Conservation (phyloP, 108 stramenopile species). For the Cyclotella sp. region DNA sequence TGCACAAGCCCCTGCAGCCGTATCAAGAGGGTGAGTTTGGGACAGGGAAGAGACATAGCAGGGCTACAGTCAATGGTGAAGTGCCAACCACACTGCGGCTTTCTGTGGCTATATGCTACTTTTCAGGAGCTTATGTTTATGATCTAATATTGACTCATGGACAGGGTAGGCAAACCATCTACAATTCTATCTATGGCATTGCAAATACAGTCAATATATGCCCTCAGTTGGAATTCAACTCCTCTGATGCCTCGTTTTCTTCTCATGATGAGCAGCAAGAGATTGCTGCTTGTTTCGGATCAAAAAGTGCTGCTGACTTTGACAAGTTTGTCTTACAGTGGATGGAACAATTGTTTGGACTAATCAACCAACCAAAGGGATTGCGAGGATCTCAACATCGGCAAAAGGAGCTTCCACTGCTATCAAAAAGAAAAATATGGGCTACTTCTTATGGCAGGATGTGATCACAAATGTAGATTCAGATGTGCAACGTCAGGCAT, state of each 20-base stretch:
- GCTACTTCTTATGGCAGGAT: too few species aligned
- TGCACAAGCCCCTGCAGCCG: background rate
- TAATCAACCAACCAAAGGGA: too few species aligned
- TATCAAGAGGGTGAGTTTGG: background rate
- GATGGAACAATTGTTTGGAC: too few species aligned
- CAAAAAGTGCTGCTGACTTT: too few species aligned
- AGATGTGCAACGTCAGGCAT: too few species aligned
- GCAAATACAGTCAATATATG: slow-evolving; percentile 9
- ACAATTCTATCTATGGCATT: slow-evolving; percentile 18
- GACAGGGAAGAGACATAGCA: background rate
- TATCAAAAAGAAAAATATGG: too few species aligned
- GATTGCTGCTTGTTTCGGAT: slow-evolving; percentile 47
- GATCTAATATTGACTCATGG: slow-evolving; percentile 19
- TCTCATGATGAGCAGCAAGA: slow-evolving; percentile 27
- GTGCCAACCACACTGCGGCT: too few species aligned
- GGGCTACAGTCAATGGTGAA: background rate
- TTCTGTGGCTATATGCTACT: slow-evolving; percentile 25
- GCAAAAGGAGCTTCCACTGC: too few species aligned
- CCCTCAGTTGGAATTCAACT: slow-evolving; percentile 12
- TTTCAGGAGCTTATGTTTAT: slow-evolving; percentile 24
- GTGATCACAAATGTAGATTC: too few species aligned
- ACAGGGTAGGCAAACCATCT: background rate
- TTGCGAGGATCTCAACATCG: too few species aligned
- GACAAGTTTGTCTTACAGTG: too few species aligned
- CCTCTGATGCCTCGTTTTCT: slow-evolving; percentile 13